Conservation (phyloP, 2,329 filamentous ascomycete genomes). For the Myriosclerotinia scirpicola region DNA sequence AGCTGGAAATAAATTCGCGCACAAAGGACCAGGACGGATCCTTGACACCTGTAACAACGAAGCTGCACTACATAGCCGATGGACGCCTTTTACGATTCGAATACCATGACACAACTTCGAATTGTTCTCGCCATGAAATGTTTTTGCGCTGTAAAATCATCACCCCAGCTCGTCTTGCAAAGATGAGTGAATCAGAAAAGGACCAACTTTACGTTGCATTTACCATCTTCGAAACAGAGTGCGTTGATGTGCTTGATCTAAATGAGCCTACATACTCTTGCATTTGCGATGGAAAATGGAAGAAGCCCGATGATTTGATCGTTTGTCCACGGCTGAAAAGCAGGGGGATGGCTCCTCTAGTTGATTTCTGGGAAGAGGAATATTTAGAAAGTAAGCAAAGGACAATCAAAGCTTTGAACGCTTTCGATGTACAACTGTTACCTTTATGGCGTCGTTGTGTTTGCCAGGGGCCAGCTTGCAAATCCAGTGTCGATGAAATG, state of each 20-base stretch:
- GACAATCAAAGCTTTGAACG: too few relatives aligned
- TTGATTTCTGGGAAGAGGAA: background rate
- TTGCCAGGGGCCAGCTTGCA: background rate
- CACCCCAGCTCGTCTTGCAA: background rate
- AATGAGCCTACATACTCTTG: background rate
- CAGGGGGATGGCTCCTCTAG: background rate
- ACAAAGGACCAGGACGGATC: background rate
- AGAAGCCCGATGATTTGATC: slow-evolving; percentile 1
- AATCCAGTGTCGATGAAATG: background rate
- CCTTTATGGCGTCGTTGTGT: slow-evolving; percentile 8
- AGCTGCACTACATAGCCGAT: slow-evolving; percentile 9
- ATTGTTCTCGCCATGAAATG: too few relatives aligned
- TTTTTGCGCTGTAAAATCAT: too few relatives aligned
- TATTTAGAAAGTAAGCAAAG: background rate
- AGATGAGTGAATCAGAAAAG: background rate
- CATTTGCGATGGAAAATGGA: slow-evolving; percentile 9
- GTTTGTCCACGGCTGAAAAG: slow-evolving; percentile 4
- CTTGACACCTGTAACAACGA: background rate
- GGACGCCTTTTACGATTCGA: slow-evolving; percentile 13
- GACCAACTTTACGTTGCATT: background rate
- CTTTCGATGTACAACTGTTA: background rate
- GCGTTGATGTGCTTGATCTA: fast-evolving
- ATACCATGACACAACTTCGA: background rate
- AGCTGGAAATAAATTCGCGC: background rate
- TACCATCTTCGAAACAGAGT: background rate